Evolutionary conservation across 2,329 filamentous ascomycete genomes (phyloP), one percentile per base, ranked within the genome.

Genomic region (Conoideocrella luteorostrata): DNA sequence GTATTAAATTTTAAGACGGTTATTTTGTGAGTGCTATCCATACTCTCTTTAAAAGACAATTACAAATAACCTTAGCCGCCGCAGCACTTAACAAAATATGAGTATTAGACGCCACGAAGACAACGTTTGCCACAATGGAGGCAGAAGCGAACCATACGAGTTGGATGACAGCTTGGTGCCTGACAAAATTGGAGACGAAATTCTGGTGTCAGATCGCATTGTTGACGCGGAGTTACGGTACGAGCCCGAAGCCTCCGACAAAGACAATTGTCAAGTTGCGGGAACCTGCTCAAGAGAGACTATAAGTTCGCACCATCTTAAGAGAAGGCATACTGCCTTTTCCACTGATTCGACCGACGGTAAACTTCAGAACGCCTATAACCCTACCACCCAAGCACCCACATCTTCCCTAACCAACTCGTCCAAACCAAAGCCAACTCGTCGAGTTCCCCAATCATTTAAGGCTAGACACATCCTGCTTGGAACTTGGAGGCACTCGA

Each of bases 401-500:
- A 44, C 57, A 1, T 23, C 37, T 4, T 46, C 43, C 7, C 47
- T 50, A 5, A 48, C 53, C 28, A 33, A 26, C 10, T 44, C 47
- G 17, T 15, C 35, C 11, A 65, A 61, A 36, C 28, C 49, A n/a
- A 67, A 59, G 40, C 47, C 58, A 7, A 43, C 53, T 15, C 56
- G 61, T 1, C 47, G 54, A 26, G 61, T 53, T 26, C 33, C 43
- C 11, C 29, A 39, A 24, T 40, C 60, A 12, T 53, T 55, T 13
- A 59, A 56, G 11, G 60, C 65, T 17, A 77, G 75, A 49, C 67
- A 69, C 4, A 67, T 77, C 5, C 56, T 72, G 5, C 64, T 83
- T 7, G 79, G 79, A 2, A 73, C 77, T 28, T 83, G 79, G 79
- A 69, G 78, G 40, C 75, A 80, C 39, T 82, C 78, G 0, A 62